Evolutionary conservation across 495 filamentous ascomycete genomes (phyloP).

Genomic region (Tricharina praecox): DNA sequence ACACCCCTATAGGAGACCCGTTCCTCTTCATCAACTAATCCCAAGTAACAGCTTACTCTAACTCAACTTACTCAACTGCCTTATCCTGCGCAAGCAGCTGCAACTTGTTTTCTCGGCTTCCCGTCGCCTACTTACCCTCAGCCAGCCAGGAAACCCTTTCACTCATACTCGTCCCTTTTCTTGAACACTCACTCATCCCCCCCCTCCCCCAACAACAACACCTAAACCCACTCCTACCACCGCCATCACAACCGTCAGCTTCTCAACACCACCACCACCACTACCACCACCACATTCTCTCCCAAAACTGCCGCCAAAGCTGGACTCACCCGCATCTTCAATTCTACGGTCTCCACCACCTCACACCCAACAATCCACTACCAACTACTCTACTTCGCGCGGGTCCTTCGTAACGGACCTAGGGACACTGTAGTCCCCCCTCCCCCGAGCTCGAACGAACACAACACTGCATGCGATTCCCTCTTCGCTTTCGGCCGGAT

Average conservation of each 20-base stretch:
- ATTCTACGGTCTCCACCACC: conserved; percentile 12
- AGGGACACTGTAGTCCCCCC: conserved; percentile 21
- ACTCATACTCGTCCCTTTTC: conserved; percentile 1
- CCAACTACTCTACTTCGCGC: no score
- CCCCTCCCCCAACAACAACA: neutral
- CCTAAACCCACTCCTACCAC: neutral
- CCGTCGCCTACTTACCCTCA: neutral
- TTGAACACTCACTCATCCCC: neutral
- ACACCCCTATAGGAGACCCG: conserved; percentile 5
- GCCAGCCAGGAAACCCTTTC: neutral
- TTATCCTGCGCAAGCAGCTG: no score
- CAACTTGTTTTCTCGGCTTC: conserved; percentile 2
- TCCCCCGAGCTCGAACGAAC: conserved; percentile 14
- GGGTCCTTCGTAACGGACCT: conserved; percentile 16
- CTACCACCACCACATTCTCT: neutral
- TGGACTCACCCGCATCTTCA: conserved; percentile 23
- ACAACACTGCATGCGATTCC: neutral
- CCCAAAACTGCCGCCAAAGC: conserved; percentile 15
- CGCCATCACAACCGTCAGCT: neutral
- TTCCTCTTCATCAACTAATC: conserved; percentile 6
- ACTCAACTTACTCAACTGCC: no score
- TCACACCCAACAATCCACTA: conserved; percentile 12
- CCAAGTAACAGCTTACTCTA: no score
- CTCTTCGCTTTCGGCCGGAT: neutral
- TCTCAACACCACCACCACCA: neutral